Conservation (phyloP, 2,329 filamentous ascomycete species). For the Xylariaceae sp. region DNA sequence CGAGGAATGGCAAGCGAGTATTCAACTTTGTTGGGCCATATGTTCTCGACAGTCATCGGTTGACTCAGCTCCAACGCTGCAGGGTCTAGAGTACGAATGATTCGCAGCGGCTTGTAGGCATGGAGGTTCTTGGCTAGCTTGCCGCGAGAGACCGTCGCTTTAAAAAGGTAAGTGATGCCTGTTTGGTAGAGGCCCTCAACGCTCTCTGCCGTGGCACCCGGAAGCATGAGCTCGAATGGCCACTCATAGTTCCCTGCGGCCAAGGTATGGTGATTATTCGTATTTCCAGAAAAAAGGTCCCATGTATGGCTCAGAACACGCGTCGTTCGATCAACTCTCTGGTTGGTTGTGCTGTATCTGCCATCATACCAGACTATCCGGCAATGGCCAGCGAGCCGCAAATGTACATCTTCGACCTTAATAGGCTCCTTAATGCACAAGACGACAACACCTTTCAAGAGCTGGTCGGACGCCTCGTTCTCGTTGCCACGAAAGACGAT, state of each 20-base stretch:
- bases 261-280: constrained; percentile 54
- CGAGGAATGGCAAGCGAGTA: constrained; percentile 92
- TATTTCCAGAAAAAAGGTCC: constrained; percentile 59
- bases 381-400: constrained; percentile 66
- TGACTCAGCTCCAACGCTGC: constrained; percentile 75
- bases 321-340: constrained; percentile 55
- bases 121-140: constrained; percentile 86
- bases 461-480: constrained; percentile 69
- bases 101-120: constrained; percentile 71
- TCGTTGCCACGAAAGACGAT: constrained; percentile 73
- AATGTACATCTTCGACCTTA: constrained; percentile 67
- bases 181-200: constrained; percentile 84
- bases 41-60: constrained; percentile 92
- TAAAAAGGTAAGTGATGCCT: constrained; percentile 84
- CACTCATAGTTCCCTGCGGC: constrained; percentile 78
- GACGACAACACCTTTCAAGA: constrained; percentile 69
- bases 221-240: constrained; percentile 71
- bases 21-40: constrained; percentile 96
- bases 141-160: constrained; percentile 80
- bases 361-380: constrained; percentile 59
- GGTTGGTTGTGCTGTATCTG: constrained; percentile 48
- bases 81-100: constrained; percentile 73
- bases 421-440: constrained; percentile 67
- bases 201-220: constrained; percentile 74
- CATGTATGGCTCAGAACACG: constrained; percentile 66